Conservation (phyloP, 2,329 filamentous ascomycete species). For the Exophiala sp. region DNA sequence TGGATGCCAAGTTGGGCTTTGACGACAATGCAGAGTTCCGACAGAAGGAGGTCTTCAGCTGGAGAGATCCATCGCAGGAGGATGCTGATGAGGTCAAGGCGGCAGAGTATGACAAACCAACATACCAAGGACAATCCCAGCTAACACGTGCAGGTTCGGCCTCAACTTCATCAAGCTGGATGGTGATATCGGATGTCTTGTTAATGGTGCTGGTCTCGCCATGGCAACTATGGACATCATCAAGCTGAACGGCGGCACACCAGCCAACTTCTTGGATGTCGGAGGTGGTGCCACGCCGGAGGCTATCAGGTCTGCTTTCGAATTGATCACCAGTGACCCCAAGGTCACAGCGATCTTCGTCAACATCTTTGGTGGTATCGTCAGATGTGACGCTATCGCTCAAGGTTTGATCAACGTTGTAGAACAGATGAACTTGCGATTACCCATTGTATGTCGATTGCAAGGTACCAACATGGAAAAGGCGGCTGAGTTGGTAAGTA, state of each 20-base stretch:
- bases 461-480: conserved; percentile 98
- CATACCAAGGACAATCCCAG: conserved; percentile 4
- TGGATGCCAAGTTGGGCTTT: conserved; percentile 99
- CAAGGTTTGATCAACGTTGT: conserved; percentile 94
- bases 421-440: conserved; percentile 89
- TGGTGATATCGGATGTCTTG: conserved; percentile 90
- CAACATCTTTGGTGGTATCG: conserved; percentile 99
- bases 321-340: conserved; percentile 96
- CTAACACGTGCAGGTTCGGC: conserved; percentile 48
- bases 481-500: conserved; percentile 72
- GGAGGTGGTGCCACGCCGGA: conserved; percentile 95
- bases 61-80: conserved; percentile 93
- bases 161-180: conserved; percentile 99
- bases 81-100: conserved; percentile 97
- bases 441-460: conserved; percentile 92
- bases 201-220: conserved; percentile 97
- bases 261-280: conserved; percentile 98
- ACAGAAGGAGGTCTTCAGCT: conserved; percentile 92
- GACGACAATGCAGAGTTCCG: conserved; percentile 99
- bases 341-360: conserved; percentile 99
- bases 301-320: conserved; percentile 95
- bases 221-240: conserved; percentile 99
- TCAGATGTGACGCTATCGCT: conserved; percentile 95
- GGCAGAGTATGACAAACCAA: conserved; percentile 62
- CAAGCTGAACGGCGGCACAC: conserved; percentile 94